Evolutionary conservation across 2,329 filamentous ascomycete genomes (phyloP).

Genomic region (Tolypocladium capitatum): DNA sequence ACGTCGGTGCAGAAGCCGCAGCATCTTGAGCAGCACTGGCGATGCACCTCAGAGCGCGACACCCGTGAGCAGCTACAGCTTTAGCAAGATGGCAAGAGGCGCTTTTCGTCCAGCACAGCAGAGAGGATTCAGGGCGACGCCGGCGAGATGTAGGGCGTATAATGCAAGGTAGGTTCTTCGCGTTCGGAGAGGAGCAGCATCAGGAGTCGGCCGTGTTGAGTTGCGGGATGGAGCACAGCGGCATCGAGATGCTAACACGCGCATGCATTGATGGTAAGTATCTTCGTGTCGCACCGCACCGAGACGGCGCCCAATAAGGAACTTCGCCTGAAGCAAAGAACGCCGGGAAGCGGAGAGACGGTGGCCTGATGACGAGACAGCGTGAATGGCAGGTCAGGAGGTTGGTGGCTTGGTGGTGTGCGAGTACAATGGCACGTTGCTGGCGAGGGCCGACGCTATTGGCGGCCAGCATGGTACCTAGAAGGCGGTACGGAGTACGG

Average conservation of each 20-base stretch:
- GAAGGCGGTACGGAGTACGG: too few species aligned
- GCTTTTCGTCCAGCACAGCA: background rate
- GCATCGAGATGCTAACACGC: background rate
- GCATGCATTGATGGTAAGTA: background rate
- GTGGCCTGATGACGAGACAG: background rate
- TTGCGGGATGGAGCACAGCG: background rate
- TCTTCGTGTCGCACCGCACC: background rate
- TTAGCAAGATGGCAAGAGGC: background rate
- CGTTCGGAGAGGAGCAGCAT: background rate
- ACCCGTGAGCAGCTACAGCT: background rate
- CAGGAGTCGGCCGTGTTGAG: too few species aligned
- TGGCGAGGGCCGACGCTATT: background rate
- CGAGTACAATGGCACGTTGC: too few species aligned
- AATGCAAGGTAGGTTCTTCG: background rate
- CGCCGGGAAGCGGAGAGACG: background rate
- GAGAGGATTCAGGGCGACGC: background rate
- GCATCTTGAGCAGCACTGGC: constrained; percentile 4
- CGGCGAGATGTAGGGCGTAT: background rate
- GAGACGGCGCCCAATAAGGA: background rate
- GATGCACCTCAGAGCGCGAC: background rate
- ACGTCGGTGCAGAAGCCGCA: constrained; percentile 11
- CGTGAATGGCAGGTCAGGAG: too few species aligned
- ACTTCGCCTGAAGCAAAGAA: background rate
- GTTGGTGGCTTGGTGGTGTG: too few species aligned
- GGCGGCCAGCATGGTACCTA: too few species aligned